These are phyloP conservation scores for Achlya hypogyna DNA, from an alignment of 352 stramenopile species.

Conservation along the genomic window DNA sequence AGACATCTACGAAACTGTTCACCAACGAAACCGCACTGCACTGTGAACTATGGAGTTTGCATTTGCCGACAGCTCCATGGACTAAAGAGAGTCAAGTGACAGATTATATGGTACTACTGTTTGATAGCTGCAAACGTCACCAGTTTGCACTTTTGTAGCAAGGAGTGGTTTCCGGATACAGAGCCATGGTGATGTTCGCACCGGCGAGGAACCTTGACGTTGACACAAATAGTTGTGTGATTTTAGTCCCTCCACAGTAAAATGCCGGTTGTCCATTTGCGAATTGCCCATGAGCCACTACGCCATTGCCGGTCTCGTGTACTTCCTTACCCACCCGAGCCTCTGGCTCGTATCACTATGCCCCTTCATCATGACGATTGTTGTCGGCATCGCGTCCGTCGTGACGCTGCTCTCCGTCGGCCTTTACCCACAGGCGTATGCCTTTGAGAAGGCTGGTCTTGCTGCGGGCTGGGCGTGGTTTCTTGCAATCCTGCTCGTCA, in stretches of 20 bases:
- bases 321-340: slow-evolving; percentile 49
- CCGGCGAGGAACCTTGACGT: too few species aligned
- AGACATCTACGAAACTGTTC: too few species aligned
- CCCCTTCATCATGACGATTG: slow-evolving; percentile 46
- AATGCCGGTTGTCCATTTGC: neutral
- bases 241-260: neutral
- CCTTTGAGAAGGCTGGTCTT: slow-evolving; percentile 33
- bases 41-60: too few species aligned
- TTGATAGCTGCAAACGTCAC: too few species aligned
- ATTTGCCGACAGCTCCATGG: too few species aligned
- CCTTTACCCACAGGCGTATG: slow-evolving; percentile 39
- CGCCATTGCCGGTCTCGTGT: slow-evolving; percentile 18
- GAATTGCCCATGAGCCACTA: slow-evolving; percentile 3
- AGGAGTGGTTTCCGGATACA: too few species aligned
- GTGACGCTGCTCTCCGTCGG: slow-evolving; percentile 36
- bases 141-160: too few species aligned
- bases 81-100: too few species aligned
- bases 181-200: too few species aligned
- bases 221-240: too few species aligned
- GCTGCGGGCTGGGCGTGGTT: slow-evolving; percentile 40
- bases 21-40: too few species aligned
- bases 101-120: too few species aligned
- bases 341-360: slow-evolving; percentile 48
- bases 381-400: slow-evolving; percentile 36
- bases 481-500: slow-evolving; percentile 41